Conservation (phyloP, 768 basidiomycete genomes). For the Lactifluus piperatus region DNA sequence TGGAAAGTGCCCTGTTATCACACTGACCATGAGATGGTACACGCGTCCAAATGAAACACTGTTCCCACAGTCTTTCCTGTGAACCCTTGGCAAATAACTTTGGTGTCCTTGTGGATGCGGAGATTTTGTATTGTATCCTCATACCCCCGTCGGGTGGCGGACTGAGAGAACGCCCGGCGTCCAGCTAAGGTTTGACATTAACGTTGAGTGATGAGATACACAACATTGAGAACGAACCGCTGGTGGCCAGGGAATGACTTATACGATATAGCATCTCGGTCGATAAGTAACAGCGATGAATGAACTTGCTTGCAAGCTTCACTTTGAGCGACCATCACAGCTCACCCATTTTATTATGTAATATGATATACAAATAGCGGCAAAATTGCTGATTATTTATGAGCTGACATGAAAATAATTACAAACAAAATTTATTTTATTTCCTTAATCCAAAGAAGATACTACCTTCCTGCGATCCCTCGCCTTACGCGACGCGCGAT, state of each 20-base stretch:
- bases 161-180: slow-evolving; percentile 76
- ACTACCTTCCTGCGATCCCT: slow-evolving; percentile 49
- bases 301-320: background rate
- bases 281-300: background rate
- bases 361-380: background rate
- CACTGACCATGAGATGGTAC: background rate
- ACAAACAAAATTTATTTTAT: slow-evolving; percentile 17
- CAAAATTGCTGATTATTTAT: background rate
- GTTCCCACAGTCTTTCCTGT: slow-evolving; percentile 84
- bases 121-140: slow-evolving; percentile 88
- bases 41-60: background rate
- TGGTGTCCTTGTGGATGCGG: slow-evolving; percentile 89
- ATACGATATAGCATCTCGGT: slow-evolving; percentile 50
- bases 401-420: slow-evolving; percentile 12
- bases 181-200: slow-evolving; percentile 36
- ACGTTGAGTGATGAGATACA: background rate
- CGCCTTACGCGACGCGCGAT: slow-evolving; percentile 66
- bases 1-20: slow-evolving; percentile 85
- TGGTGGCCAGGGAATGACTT: slow-evolving; percentile 45
- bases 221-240: slow-evolving; percentile 33
- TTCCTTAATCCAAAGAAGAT: slow-evolving; percentile 30
- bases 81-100: slow-evolving; percentile 82
- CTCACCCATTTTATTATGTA: slow-evolving; percentile 15
- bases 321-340: too few relatives aligned
- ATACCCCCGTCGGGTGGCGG: slow-evolving; percentile 67